Evolutionary conservation across 257 asterid species (phyloP).

Genomic region (Eustoma russellianum): DNA sequence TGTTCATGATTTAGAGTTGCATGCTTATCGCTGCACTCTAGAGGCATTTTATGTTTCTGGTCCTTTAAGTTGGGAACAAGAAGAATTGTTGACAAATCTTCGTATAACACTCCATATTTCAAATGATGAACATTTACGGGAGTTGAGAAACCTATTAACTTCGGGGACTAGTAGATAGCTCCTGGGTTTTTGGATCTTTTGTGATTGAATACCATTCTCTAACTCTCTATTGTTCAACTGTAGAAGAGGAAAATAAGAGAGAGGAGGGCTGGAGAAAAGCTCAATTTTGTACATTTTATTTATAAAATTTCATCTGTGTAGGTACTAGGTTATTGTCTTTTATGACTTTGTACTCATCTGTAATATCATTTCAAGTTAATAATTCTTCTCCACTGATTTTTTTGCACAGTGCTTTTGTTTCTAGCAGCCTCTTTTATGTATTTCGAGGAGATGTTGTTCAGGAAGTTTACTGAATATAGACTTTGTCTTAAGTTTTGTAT

Average conservation of each 20-base stretch:
- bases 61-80: slow-evolving; percentile 44
- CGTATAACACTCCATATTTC: slow-evolving; percentile 35
- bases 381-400: slow-evolving; percentile 4
- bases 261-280: neutral
- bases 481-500: too few relatives aligned
- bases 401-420: neutral
- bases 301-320: slow-evolving; percentile 5
- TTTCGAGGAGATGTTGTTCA: too few relatives aligned
- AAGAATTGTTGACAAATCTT: slow-evolving; percentile 31
- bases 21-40: slow-evolving; percentile 33
- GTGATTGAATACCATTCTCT: slow-evolving; percentile 12
- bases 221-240: slow-evolving; percentile 11
- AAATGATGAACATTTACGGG: slow-evolving; percentile 35
- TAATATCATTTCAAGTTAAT: slow-evolving; percentile 9
- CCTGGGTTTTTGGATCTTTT: slow-evolving; percentile 2
- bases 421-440: neutral
- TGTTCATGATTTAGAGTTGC: slow-evolving; percentile 32
- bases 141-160: slow-evolving; percentile 28
- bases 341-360: slow-evolving; percentile 17
- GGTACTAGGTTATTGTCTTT: slow-evolving; percentile 3
- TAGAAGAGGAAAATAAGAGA: slow-evolving; percentile 11
- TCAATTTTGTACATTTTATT: slow-evolving; percentile 4
- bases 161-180: slow-evolving; percentile 11
- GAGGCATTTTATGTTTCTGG: slow-evolving; percentile 40
- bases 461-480: too few relatives aligned